Evolutionary conservation across 148 eudicot species (phyloP), one percentile per base, ranked within the genome.

Genomic region (Polygonum maritimum): DNA sequence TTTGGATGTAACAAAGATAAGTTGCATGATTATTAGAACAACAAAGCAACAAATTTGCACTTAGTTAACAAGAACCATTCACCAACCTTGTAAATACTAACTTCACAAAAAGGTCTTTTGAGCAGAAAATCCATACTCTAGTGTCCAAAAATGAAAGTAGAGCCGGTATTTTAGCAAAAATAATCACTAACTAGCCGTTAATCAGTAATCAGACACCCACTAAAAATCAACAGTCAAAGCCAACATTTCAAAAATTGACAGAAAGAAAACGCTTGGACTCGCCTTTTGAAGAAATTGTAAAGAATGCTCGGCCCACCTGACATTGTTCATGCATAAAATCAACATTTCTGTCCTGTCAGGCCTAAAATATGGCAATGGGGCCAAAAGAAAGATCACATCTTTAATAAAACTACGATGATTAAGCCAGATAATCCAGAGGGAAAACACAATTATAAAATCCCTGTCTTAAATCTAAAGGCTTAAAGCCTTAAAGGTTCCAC

Each of bases 241-340:
- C 36, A 10, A 22, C 31, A 33, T 60, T 60, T 26, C 15, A 60
- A 60, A 60, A 60, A 22, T 22, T 10, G 67, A 60, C 67, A 22
- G 36, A 60, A 26, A 60, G 35, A 60, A 60, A 60, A 60, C 8
- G 67, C 35, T 60, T 26, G 67, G 67, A 60, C 67, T 60, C 67
- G 35, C 33, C 67, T 60, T 60, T 60, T 60, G 15, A 60, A 60
- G 36, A 26, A 8, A 16, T 54, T 60, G 35, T 8, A 60, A 60
- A 58, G 26, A 60, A 9, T 8, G 67, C 14, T 26, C 7, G 36
- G 36, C 67, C 67, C 67, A 60, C 38, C 36, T 60, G 67, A 60
- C 36, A 60, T 11, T 14, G 35, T 12, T 26, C 47, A 60, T 22
- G 67, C 60, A 60, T 60, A 60, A 60, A 26, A 60, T 60, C 67